Percentiles rank a stretch among this genome's conserved stretches.
Evolutionary conservation across 225 moss, liverwort and hornwort species (phyloP).

Genomic region (Takakia lepidozioides): DNA sequence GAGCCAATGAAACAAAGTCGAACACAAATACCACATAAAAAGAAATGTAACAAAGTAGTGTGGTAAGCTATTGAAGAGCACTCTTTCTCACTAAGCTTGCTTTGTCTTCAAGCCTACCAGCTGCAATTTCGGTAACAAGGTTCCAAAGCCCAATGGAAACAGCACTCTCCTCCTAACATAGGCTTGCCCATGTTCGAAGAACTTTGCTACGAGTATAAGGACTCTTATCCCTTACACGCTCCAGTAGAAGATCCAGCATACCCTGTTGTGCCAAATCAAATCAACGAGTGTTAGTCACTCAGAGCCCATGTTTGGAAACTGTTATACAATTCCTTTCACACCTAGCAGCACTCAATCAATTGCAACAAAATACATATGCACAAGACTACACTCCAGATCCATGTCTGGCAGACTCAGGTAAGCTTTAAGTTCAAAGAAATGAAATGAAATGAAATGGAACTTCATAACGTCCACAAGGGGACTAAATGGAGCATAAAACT

Average conservation of each 20-base stretch:
- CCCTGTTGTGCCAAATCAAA: no score
- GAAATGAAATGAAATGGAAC: no score
- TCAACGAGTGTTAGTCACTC: no score
- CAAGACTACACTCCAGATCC: no score
- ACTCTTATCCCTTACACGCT: conserved; percentile 76
- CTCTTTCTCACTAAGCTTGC: conserved; percentile 72
- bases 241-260: conserved; percentile 77
- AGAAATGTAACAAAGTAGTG: conserved; percentile 81
- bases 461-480: no score
- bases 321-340: no score
- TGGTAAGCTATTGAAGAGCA: conserved; percentile 75
- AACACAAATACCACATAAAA: conserved; percentile 77
- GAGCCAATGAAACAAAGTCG: conserved; percentile 79
- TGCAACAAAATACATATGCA: no score
- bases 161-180: conserved; percentile 80
- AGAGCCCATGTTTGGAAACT: no score
- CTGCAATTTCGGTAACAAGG: conserved; percentile 72
- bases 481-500: no score
- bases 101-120: conserved; percentile 94
- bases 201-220: conserved; percentile 93
- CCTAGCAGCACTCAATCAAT: no score
- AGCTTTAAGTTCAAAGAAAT: no score
- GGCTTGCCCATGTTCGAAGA: conserved; percentile 87
- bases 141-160: conserved; percentile 99
- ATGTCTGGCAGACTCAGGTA: no score